Percentiles rank a stretch among this genome's conserved stretches.
Conservation (phyloP, 176 grass and related monocot species). For the Avena insularis region DNA sequence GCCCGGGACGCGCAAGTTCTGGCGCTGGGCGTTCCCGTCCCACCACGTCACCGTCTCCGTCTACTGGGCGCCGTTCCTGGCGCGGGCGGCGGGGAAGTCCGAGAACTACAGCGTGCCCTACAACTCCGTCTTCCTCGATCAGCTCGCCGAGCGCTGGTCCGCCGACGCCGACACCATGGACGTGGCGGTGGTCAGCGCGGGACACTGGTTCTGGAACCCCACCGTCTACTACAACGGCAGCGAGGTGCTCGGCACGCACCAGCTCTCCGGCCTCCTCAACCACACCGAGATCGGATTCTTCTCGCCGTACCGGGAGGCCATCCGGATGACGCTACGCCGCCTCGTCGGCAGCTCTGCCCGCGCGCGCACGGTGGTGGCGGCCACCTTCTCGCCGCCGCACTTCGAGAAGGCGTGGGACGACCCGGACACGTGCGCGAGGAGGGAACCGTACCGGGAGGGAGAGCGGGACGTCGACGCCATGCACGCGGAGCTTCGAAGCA, state of each 20-base stretch:
- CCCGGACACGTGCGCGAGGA: constrained; percentile 54
- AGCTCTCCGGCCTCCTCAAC: constrained; percentile 37
- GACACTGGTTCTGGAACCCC: constrained; percentile 65
- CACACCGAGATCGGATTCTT: constrained; percentile 63
- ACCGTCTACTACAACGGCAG: constrained; percentile 57
- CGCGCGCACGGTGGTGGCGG: constrained; percentile 40
- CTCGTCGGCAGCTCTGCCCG: neutral
- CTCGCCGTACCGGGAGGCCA: constrained; percentile 50
- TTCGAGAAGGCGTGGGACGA: constrained; percentile 57
- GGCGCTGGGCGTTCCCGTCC: constrained; percentile 36
- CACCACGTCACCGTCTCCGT: constrained; percentile 44
- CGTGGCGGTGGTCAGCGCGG: constrained; percentile 47
- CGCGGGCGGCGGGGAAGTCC: constrained; percentile 19
- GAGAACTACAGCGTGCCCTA: constrained; percentile 40
- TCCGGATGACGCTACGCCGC: constrained; percentile 27
- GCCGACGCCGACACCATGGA: constrained; percentile 51
- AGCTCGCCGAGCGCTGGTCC: constrained; percentile 41
- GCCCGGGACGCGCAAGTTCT: constrained; percentile 39
- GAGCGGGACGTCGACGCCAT: constrained; percentile 55
- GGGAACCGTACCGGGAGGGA: constrained; percentile 53
- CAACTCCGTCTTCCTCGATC: constrained; percentile 30
- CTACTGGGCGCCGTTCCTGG: constrained; percentile 65
- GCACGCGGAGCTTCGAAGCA: constrained; percentile 50
- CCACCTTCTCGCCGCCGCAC: constrained; percentile 67
- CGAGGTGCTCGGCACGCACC: constrained; percentile 54